These are phyloP conservation scores for Penicillium griseofulvum DNA, from an alignment of 2,329 filamentous ascomycete species.

Conservation along the genomic window DNA sequence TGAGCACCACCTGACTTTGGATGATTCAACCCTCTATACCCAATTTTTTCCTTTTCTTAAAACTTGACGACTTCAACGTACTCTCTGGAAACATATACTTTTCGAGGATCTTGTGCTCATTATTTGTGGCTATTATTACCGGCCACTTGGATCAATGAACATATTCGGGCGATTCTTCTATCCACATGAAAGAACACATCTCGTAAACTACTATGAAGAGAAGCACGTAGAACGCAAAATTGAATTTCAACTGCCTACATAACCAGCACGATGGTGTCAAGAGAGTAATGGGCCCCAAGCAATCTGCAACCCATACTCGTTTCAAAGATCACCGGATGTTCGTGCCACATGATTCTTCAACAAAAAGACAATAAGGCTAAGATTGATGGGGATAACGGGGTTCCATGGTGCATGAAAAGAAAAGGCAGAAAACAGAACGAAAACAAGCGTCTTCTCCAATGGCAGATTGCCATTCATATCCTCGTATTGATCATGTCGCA, in stretches of 20 bases:
- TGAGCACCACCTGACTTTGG: constrained; percentile 22
- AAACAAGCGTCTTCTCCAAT: constrained; percentile 5
- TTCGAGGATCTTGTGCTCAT: constrained; percentile 1
- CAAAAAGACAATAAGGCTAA: constrained; percentile 3
- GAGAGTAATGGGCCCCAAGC: neutral
- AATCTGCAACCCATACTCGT: neutral
- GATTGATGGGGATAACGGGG: neutral
- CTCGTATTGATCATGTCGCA: constrained; percentile 10
- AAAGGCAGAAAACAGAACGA: constrained; percentile 9
- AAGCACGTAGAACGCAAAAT: neutral
- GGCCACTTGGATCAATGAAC: constrained; percentile 14
- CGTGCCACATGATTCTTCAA: neutral
- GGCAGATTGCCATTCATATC: constrained; percentile 1
- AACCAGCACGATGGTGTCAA: neutral
- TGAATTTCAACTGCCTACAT: constrained; percentile 9
- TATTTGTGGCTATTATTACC: constrained; percentile 4
- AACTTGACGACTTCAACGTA: constrained; percentile 31
- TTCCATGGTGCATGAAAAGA: constrained; percentile 12
- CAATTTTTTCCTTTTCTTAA: constrained; percentile 23
- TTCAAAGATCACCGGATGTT: constrained; percentile 3
- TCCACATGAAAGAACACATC: neutral
- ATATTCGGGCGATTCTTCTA: neutral
- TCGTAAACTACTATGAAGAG: constrained; percentile 13
- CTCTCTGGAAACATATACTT: constrained; percentile 10
- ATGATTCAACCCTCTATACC: constrained; percentile 47